Evolutionary conservation across 1,284 basidiomycete genomes (phyloP), one percentile per base, ranked within the genome.

Genomic region (Phaffia rhodozyma): DNA sequence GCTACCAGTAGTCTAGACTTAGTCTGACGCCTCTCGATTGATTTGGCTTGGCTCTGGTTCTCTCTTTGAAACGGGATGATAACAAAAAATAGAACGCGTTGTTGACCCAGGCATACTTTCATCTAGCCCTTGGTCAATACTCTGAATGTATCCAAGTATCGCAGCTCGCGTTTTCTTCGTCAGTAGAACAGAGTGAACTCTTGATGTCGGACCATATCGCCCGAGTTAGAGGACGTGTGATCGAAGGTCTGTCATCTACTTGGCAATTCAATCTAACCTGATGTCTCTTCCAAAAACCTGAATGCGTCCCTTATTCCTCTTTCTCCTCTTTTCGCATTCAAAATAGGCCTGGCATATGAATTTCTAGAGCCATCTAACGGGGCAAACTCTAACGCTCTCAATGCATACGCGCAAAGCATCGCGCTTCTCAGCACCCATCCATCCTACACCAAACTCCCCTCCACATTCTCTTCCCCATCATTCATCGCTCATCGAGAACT

Each of bases 91-190:
- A 74, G 73, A 73, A 75, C 18, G 69, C 75, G 3, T 47, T 81
- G 66, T 79, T 87, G 61, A 79, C 82, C 0, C 75, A 86, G 51
- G 88, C 86, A 2, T 89, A 87, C 73, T 85, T 86, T 69, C 82
- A 84, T 2, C 89, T 87, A 73, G 86, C 88, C 0, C 75, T 90
- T 3, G 83, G 83, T 38, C 78, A 82, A 23, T 84, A 84, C 21
- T 73, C 78, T 2, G 81, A 83, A 61, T 89, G 86, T 63, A 75
- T 91, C 23, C 70, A 75, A 1, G 77, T 84, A 61, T 79, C 58
- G 23, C 55, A 13, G n/a, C 55, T 38, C 49, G 29, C 13, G 30
- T 56, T 11, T 53, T 38, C 30, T 34, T 38, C 27, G 32, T 34
- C n/a, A 48, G 20, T 23, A 23, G 18, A 88, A 7, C 74, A 50